Evolutionary conservation across 163 green algal species (phyloP), one percentile per base, ranked within the genome.

Genomic region (Volvox carteri): DNA sequence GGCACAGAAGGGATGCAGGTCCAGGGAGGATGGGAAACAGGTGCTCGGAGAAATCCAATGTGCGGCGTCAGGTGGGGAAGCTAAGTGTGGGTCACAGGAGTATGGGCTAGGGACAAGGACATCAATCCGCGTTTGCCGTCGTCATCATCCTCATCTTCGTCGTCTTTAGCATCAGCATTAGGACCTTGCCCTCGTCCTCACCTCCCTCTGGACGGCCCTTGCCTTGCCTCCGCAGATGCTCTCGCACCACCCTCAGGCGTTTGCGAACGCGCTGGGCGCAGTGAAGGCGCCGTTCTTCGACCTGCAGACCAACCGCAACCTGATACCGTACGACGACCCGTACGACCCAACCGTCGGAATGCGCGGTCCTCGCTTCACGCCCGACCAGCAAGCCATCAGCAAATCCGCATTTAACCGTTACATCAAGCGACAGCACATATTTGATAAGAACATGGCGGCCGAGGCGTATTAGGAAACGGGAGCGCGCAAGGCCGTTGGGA

Each of bases 271-370:
- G 4, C 48, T 89, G 14, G 50, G 68, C 0, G 30, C 50, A 2
- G 35, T 56, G 1, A 86, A 85, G 56, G 33, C 84, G 9, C 46
- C 84, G 14, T 37, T 76, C 48, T 72, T 87, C 9, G 70, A 92
- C n/a, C 11, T 70, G 39, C 91, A 93, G 67, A 86, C 72, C 54
- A 93, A 88, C 76, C 84, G 84, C 37, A 93, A 93, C 79, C 41
- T 91, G 58, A 28, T 91, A 65, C 44, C 67, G 35, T 93, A 90
- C 60, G 25, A 37, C 23, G 89, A 92, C 33, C 48, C 65, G n/a
- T 91, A 85, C 70, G 87, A 90, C 78, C 86, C 86, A 41, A 81
- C 68, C 25, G 41, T 81, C 18, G 68, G 68, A 6, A n/a, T 46
- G 11, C 68, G 83, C 16, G 83, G 83, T 12, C 83, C 70, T 21